Evolutionary conservation across 2,329 filamentous ascomycete species (phyloP).

Genomic region (Aspergillus sp.): DNA sequence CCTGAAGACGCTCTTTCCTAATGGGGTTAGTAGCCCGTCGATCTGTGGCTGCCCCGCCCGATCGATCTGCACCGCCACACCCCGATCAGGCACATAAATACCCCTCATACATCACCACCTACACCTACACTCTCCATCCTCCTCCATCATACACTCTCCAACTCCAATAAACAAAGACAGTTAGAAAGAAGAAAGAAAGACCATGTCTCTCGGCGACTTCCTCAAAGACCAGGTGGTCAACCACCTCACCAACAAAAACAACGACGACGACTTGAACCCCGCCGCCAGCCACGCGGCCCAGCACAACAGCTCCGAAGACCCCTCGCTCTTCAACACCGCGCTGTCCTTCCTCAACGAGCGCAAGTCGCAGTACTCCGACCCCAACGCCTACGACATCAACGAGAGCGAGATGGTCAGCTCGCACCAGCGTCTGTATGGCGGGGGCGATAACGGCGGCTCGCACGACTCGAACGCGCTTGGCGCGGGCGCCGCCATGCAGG

Average conservation of each 20-base stretch:
- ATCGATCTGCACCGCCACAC: neutral
- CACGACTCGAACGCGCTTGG: conserved; percentile 47
- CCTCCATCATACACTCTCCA: neutral
- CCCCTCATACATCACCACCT: neutral
- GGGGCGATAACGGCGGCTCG: conserved; percentile 36
- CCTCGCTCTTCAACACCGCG: conserved; percentile 56
- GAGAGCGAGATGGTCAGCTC: conserved; percentile 67
- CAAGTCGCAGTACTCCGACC: conserved; percentile 51
- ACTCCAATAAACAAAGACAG: conserved; percentile 2
- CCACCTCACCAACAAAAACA: neutral
- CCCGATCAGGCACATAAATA: neutral
- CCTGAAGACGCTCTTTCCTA: neutral
- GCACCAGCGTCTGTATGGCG: conserved; percentile 72
- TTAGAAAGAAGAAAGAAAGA: no score
- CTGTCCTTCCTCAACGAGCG: conserved; percentile 51
- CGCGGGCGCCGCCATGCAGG: conserved; percentile 54
- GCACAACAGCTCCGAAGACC: conserved; percentile 54
- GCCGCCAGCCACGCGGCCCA: conserved; percentile 51
- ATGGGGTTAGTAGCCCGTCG: no score
- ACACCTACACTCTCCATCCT: neutral
- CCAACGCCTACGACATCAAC: conserved; percentile 54
- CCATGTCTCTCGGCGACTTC: conserved; percentile 24
- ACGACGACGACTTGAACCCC: conserved; percentile 6
- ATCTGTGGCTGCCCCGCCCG: neutral
- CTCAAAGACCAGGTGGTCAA: conserved; percentile 9